phyloP scores from a whole-genome alignment of 2,329 filamentous ascomycete species.

The Cordyceps cicadae region DNA sequence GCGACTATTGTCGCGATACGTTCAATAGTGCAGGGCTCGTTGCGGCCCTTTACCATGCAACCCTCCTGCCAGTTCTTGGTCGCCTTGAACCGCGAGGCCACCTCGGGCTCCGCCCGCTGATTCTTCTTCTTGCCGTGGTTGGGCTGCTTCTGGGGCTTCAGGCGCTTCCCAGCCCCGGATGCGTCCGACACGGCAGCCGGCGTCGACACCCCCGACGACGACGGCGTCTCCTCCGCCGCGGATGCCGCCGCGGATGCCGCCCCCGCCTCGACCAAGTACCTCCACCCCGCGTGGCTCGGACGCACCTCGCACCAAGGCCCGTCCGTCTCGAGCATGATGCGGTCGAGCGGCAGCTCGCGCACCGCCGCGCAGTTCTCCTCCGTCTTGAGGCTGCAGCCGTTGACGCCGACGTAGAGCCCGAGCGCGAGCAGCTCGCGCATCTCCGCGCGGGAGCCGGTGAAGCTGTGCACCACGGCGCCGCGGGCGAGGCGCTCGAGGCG shows the following conservation, averaged over 20 bases:
- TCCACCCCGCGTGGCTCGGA: slow-evolving; percentile 76
- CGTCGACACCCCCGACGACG: not conserved
- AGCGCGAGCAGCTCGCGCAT: slow-evolving; percentile 72
- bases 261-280: slow-evolving; percentile 45
- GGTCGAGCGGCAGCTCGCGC: slow-evolving; percentile 64
- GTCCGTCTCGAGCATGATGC: slow-evolving; percentile 91
- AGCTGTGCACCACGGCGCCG: slow-evolving; percentile 84
- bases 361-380: slow-evolving; percentile 84
- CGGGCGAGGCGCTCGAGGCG: slow-evolving; percentile 59
- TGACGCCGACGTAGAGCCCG: slow-evolving; percentile 87
- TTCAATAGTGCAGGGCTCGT: slow-evolving; percentile 83
- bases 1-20: slow-evolving; percentile 85
- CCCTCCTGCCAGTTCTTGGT: slow-evolving; percentile 93
- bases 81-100: slow-evolving; percentile 65
- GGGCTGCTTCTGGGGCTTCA: slow-evolving; percentile 24
- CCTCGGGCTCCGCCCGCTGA: slow-evolving; percentile 51
- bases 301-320: slow-evolving; percentile 97
- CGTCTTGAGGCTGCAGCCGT: slow-evolving; percentile 94
- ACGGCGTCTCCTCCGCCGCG: not conserved
- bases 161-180: slow-evolving; percentile 17
- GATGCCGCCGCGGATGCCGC: not conserved
- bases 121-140: slow-evolving; percentile 32
- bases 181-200: slow-evolving; percentile 10
- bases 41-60: slow-evolving; percentile 86
- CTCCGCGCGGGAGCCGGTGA: slow-evolving; percentile 80